Conservation (phyloP, 495 filamentous ascomycete genomes). For the Chaetomium cochliodes region DNA sequence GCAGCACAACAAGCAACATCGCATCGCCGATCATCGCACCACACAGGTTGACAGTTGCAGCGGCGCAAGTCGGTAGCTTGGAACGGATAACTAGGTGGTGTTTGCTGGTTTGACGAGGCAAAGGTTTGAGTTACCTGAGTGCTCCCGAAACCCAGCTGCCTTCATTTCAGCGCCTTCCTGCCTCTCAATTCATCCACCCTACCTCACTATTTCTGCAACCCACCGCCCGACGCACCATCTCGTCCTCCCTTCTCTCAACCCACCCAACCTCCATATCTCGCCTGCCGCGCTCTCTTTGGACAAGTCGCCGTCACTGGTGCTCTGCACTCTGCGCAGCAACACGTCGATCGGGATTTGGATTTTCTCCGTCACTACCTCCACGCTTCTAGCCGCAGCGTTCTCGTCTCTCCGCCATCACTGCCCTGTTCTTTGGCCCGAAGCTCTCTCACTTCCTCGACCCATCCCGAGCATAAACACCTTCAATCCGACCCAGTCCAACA, state of each 20-base stretch:
- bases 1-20: not conserved
- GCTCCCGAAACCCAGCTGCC: conserved; percentile 30
- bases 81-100: conserved; percentile 24
- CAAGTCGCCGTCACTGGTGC: conserved; percentile 20
- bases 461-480: conserved; percentile 23
- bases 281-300: conserved; percentile 10
- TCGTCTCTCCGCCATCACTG: conserved; percentile 23
- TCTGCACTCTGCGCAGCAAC: conserved; percentile 23
- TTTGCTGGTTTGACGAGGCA: conserved; percentile 35
- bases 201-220: conserved; percentile 16
- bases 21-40: not conserved
- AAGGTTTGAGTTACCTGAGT: conserved; percentile 42
- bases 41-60: not conserved
- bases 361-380: conserved; percentile 21
- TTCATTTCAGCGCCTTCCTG: conserved; percentile 26
- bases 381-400: conserved; percentile 26
- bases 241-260: conserved; percentile 14
- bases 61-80: conserved; percentile 5
- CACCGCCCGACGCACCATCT: conserved; percentile 23
- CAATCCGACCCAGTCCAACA: conserved; percentile 32
- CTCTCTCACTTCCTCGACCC: conserved; percentile 31
- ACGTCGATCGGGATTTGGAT: conserved; percentile 25
- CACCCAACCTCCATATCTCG: conserved; percentile 18
- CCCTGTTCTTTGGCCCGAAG: conserved; percentile 22
- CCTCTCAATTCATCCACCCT: conserved; percentile 15